Conservation (phyloP, 352 stramenopile genomes). For the Globisporangium ultimum region DNA sequence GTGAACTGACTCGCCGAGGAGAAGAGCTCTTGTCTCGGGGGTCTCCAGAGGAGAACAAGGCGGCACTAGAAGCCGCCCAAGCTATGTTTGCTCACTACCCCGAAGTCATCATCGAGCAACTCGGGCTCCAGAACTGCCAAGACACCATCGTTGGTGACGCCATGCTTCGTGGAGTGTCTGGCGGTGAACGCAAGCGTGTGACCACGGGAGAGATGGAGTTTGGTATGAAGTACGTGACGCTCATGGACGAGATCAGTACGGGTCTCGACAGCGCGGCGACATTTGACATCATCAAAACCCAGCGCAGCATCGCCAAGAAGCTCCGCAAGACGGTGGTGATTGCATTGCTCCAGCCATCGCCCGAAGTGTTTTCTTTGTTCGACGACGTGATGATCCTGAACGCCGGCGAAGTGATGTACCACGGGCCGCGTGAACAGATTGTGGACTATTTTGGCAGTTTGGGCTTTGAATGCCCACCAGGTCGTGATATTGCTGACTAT, state of each 20-base stretch:
- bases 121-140: no score
- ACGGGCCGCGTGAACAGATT: slow-evolving; percentile 52
- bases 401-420: slow-evolving; percentile 88
- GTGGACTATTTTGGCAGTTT: slow-evolving; percentile 78
- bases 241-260: slow-evolving; percentile 84
- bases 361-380: slow-evolving; percentile 92
- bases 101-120: slow-evolving; percentile 55
- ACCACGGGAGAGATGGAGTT: slow-evolving; percentile 84
- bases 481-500: slow-evolving; percentile 90
- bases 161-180: no score
- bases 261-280: slow-evolving; percentile 56
- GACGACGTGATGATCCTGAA: slow-evolving; percentile 92
- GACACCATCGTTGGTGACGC: no score
- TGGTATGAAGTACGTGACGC: slow-evolving; percentile 62
- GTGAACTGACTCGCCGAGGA: slow-evolving; percentile 22
- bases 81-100: slow-evolving; percentile 45
- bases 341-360: slow-evolving; percentile 87
- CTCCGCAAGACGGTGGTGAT: slow-evolving; percentile 61
- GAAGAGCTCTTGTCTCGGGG: slow-evolving; percentile 32
- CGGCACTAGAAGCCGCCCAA: slow-evolving; percentile 26
- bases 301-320: slow-evolving; percentile 35
- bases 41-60: slow-evolving; percentile 39
- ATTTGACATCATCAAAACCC: slow-evolving; percentile 39
- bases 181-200: no score
- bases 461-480: slow-evolving; percentile 49